A percentile compares a stretch with the other conserved stretches of the same genome.
Evolutionary conservation across 192 early-diverging fungal species (phyloP).

Genomic region (Chytriomyces confervae): DNA sequence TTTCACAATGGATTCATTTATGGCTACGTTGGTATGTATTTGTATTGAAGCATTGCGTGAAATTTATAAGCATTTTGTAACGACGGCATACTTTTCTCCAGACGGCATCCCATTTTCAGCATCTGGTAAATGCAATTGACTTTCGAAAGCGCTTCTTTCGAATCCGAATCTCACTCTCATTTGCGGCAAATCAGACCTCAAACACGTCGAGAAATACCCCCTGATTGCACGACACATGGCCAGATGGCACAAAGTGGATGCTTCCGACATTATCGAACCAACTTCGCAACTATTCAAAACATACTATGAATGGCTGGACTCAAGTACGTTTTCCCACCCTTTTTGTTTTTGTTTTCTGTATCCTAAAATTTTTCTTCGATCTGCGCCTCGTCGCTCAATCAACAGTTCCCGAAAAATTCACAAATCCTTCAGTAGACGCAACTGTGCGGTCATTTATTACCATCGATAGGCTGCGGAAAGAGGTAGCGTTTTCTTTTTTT

Average conservation of each 20-base stretch:
- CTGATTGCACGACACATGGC: conserved; percentile 82
- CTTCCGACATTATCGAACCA: conserved; percentile 39
- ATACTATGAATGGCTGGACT: conserved; percentile 73
- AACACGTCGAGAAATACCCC: conserved; percentile 58
- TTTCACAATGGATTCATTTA: conserved; percentile 93
- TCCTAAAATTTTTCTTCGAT: no score
- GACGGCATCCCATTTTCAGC: conserved; percentile 42
- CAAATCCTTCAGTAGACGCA: conserved; percentile 22
- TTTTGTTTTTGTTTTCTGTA: no score
- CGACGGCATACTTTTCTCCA: conserved; percentile 37
- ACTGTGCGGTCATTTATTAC: conserved; percentile 28
- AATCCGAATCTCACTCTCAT: no score
- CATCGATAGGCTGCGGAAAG: conserved; percentile 6
- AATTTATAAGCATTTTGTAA: no score
- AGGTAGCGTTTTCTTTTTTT: background rate
- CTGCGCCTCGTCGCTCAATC: background rate
- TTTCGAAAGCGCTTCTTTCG: no score
- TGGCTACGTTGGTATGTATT: conserved; percentile 60
- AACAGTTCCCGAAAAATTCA: conserved; percentile 20
- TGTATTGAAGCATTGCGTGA: background rate
- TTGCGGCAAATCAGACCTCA: background rate
- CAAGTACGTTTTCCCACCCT: conserved; percentile 45
- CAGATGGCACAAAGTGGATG: conserved; percentile 78
- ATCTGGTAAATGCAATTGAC: background rate
- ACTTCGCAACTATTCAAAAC: conserved; percentile 69